Evolutionary conservation across 257 asterid genomes (phyloP).

Genomic region (Salvia splendens): DNA sequence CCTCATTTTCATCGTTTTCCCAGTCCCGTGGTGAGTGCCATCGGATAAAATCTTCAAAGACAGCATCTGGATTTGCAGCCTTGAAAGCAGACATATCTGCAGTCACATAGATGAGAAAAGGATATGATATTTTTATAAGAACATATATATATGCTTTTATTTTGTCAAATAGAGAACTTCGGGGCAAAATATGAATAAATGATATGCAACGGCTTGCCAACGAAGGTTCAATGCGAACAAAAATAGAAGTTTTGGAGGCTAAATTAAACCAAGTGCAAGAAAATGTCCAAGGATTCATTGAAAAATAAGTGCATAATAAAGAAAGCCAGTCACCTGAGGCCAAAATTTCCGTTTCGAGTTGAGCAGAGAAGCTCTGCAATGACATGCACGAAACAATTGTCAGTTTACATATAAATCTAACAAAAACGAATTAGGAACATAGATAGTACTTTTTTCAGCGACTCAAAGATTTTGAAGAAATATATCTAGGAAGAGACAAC

Average conservation of each 20-base stretch:
- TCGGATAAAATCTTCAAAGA: conserved; percentile 94
- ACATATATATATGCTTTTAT: not conserved
- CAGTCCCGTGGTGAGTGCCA: conserved; percentile 99
- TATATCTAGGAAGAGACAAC: conserved; percentile 25
- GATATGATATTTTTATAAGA: not conserved
- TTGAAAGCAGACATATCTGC: conserved; percentile 95
- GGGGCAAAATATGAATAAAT: too few relatives aligned
- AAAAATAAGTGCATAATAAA: conserved; percentile 2
- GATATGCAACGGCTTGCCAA: too few relatives aligned
- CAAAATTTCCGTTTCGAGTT: conserved; percentile 86
- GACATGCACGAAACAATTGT: conserved; percentile 27
- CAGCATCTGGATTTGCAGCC: conserved; percentile 93
- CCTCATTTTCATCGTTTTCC: conserved; percentile 57
- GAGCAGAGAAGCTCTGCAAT: conserved; percentile 80
- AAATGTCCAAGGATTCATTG: too few relatives aligned
- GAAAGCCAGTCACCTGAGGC: conserved; percentile 66
- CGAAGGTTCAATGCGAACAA: too few relatives aligned
- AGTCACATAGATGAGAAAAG: conserved; percentile 20
- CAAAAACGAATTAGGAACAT: conserved; percentile 18
- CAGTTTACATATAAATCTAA: conserved; percentile 14
- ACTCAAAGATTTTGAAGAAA: conserved; percentile 9
- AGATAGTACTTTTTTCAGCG: not conserved
- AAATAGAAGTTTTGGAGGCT: too few relatives aligned
- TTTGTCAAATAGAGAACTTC: too few relatives aligned
- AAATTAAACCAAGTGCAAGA: too few relatives aligned